Percentiles rank a stretch among this genome's conserved stretches.
Conservation (phyloP, 129 eudicot genomes). For the Heracleum sosnowskyi region DNA sequence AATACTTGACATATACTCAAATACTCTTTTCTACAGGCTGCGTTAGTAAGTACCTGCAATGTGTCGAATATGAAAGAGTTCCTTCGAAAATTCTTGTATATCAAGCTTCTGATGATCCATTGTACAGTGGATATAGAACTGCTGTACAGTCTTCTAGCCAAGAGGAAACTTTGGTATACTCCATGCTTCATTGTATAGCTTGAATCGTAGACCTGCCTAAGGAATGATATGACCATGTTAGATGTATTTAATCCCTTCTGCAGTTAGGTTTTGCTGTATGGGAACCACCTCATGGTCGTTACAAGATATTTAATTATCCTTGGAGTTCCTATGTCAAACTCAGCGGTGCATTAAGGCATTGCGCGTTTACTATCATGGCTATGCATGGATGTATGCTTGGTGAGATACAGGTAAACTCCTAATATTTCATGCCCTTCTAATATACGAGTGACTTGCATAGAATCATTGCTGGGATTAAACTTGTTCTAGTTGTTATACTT, state of each 20-base stretch:
- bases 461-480: not conserved
- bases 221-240: not conserved
- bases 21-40: constrained; percentile 34
- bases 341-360: constrained; percentile 79
- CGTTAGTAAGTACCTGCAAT: constrained; percentile 51
- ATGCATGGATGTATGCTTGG: constrained; percentile 89
- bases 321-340: constrained; percentile 74
- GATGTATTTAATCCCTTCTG: constrained; percentile 10
- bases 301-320: constrained; percentile 60
- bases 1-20: not conserved
- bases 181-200: not conserved
- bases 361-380: constrained; percentile 81
- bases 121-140: constrained; percentile 66
- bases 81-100: constrained; percentile 80
- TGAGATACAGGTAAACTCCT: constrained; percentile 69
- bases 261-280: constrained; percentile 73
- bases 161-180: constrained; percentile 71
- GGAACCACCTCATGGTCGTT: constrained; percentile 98
- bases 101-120: constrained; percentile 76
- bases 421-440: not conserved
- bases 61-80: constrained; percentile 57
- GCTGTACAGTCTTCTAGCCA: constrained; percentile 75
- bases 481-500: not conserved
- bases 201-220: not conserved
- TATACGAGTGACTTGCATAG: not conserved